Conservation (phyloP, 2,329 filamentous ascomycete genomes). For the Pseudogymnoascus sp. region DNA sequence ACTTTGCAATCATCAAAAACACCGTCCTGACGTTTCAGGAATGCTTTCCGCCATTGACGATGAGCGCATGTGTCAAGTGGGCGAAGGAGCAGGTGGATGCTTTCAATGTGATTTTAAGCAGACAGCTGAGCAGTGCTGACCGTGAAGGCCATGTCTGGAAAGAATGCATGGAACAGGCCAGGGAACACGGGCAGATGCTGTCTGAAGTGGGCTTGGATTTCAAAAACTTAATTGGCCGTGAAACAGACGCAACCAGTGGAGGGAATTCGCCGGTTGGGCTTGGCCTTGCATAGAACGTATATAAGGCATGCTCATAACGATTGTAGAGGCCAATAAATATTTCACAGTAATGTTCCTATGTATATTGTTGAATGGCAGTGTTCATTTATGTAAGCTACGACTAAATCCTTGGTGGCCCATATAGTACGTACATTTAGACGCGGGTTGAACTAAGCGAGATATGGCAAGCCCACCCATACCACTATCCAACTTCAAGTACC, state of each 20-base stretch:
- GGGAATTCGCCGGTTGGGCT: not conserved
- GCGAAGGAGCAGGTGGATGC: conserved; percentile 90
- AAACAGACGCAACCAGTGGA: not conserved
- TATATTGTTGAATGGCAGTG: not conserved
- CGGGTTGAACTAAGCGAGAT: conserved; percentile 10
- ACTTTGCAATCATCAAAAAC: conserved; percentile 90
- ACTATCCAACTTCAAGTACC: conserved; percentile 9
- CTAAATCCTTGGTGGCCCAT: not conserved
- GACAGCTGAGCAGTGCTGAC: conserved; percentile 83
- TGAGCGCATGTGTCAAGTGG: conserved; percentile 95
- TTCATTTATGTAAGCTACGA: conserved; percentile 2
- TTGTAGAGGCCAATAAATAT: not conserved
- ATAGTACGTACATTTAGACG: conserved; percentile 7
- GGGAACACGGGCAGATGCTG: conserved; percentile 71
- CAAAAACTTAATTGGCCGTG: conserved; percentile 61
- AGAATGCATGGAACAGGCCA: conserved; percentile 75
- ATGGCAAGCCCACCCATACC: conserved; percentile 9
- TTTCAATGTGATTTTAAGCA: conserved; percentile 74
- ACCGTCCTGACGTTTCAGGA: conserved; percentile 82
- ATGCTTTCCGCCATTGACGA: conserved; percentile 79
- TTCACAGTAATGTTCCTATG: not conserved
- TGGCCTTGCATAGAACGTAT: not conserved
- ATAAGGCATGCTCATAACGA: not conserved
- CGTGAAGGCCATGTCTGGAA: conserved; percentile 68
- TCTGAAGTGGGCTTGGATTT: conserved; percentile 88